Evolutionary conservation across 352 stramenopile genomes (phyloP).

Genomic region (Blastocystis sp.): DNA sequence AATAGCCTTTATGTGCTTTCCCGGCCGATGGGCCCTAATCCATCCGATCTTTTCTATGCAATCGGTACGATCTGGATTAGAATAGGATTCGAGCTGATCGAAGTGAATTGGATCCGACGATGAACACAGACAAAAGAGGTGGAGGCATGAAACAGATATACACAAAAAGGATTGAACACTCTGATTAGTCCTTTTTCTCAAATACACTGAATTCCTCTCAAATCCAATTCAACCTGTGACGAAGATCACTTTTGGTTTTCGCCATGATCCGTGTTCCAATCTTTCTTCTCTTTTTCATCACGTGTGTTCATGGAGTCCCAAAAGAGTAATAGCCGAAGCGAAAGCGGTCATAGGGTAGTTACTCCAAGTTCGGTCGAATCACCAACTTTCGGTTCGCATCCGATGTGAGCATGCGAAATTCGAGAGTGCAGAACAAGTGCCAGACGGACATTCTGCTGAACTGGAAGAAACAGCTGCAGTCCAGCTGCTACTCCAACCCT

Average conservation of each 20-base stretch:
- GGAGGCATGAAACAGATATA: no score
- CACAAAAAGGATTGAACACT: no score
- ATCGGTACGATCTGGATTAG: no score
- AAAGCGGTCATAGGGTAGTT: neutral
- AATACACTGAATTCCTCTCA: no score
- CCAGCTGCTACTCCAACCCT: constrained; percentile 22
- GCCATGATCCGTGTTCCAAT: neutral
- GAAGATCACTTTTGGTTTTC: neutral
- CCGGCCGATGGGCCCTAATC: neutral
- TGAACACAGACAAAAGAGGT: no score
- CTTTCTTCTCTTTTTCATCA: neutral
- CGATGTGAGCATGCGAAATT: constrained; percentile 13
- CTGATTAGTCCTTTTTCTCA: no score
- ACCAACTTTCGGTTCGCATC: constrained; percentile 7
- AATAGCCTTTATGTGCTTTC: no score
- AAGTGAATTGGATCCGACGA: no score
- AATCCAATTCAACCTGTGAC: no score
- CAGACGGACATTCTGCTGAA: constrained; percentile 12
- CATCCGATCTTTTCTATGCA: no score
- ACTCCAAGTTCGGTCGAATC: constrained; percentile 2
- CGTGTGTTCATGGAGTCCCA: neutral
- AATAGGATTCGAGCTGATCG: no score
- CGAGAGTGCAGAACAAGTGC: constrained; percentile 15
- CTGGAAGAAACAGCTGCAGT: constrained; percentile 43
- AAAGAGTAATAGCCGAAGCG: neutral